Conservation (phyloP, 352 stramenopile genomes). For the Globisporangium nunn region DNA sequence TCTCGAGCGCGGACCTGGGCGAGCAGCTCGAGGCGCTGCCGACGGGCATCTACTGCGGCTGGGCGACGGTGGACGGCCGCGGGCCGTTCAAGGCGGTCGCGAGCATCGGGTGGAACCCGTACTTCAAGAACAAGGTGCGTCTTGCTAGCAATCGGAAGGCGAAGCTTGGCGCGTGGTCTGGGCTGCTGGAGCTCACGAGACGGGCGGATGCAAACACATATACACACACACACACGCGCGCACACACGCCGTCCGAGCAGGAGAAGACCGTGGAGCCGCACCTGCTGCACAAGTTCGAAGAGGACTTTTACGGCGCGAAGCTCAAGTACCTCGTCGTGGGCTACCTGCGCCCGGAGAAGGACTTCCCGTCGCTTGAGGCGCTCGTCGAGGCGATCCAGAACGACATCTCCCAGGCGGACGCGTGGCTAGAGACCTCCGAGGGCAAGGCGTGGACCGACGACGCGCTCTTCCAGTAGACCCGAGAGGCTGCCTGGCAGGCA, state of each 20-base stretch:
- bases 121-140: constrained; percentile 88
- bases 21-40: constrained; percentile 64
- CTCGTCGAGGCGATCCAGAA: constrained; percentile 90
- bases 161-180: too few relatives aligned
- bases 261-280: constrained; percentile 97
- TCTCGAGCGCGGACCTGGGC: constrained; percentile 83
- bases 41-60: constrained; percentile 94
- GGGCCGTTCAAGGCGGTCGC: constrained; percentile 91
- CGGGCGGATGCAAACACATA: not conserved
- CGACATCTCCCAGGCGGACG: constrained; percentile 65
- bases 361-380: constrained; percentile 91
- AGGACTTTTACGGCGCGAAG: constrained; percentile 93
- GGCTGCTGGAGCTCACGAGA: too few relatives aligned
- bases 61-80: constrained; percentile 82
- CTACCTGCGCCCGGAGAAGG: constrained; percentile 91
- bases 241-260: constrained; percentile 8
- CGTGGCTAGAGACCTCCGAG: constrained; percentile 54
- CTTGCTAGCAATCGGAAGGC: not conserved
- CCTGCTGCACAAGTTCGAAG: constrained; percentile 89
- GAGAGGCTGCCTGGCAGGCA: not conserved
- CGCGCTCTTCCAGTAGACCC: constrained; percentile 30
- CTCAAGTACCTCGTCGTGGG: constrained; percentile 91
- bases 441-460: constrained; percentile 44
- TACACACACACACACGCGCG: too few relatives aligned
- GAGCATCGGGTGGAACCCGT: constrained; percentile 96